Evolutionary conservation across 768 basidiomycete genomes (phyloP).

Genomic region (Pisolithus sp.): DNA sequence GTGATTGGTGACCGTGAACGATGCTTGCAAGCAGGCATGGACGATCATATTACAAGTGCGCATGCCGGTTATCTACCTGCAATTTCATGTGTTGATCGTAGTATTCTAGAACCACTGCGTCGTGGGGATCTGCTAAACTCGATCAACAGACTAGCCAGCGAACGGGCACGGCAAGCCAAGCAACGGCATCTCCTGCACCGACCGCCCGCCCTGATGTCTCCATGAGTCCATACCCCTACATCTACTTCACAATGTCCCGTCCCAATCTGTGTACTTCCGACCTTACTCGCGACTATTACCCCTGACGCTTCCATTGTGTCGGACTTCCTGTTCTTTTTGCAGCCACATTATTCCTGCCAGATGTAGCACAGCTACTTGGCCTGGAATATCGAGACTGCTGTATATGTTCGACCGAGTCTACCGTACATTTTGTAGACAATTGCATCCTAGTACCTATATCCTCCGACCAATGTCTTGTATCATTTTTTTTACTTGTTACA

Average conservation of each 20-base stretch:
- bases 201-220: slow-evolving; percentile 26
- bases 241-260: not conserved
- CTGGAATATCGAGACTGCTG: no score
- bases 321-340: no score
- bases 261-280: not conserved
- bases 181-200: slow-evolving; percentile 27
- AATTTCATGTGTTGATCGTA: not conserved
- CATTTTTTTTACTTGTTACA: no score
- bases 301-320: no score
- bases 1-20: slow-evolving; percentile 86
- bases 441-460: no score
- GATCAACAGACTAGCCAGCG: slow-evolving; percentile 73
- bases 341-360: no score
- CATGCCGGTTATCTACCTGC: not conserved
- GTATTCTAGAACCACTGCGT: slow-evolving; percentile 60
- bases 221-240: slow-evolving; percentile 5
- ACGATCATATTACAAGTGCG: slow-evolving; percentile 79
- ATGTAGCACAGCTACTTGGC: no score
- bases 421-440: no score
- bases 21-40: slow-evolving; percentile 74
- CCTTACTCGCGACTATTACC: not conserved
- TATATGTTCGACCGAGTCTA: no score
- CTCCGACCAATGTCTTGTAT: no score
- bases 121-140: slow-evolving; percentile 75
- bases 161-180: slow-evolving; percentile 37